Percentiles rank a stretch among this genome's conserved stretches.
phyloP scores from a whole-genome alignment of 441 rosid genomes.

The Dalechampia spathulata region DNA sequence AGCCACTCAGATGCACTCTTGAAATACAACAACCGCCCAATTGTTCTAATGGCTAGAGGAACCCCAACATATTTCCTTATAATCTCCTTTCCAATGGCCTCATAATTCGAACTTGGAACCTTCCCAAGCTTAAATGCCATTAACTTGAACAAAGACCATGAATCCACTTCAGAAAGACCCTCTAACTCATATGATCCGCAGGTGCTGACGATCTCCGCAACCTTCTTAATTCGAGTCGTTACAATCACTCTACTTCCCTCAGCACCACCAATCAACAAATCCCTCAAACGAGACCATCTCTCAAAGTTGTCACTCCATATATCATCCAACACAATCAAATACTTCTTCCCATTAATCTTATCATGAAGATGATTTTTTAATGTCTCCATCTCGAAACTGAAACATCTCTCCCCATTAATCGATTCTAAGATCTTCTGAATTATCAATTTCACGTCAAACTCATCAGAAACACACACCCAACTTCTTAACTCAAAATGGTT shows the following conservation, averaged over 20 bases:
- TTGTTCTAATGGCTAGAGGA: conserved; percentile 24
- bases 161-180: conserved; percentile 4
- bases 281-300: conserved; percentile 13
- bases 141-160: conserved; percentile 10
- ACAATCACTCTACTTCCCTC: conserved; percentile 22
- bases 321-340: conserved; percentile 29
- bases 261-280: conserved; percentile 10
- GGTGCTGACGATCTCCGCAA: conserved; percentile 11
- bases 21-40: conserved; percentile 20
- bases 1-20: conserved; percentile 15
- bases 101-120: not conserved
- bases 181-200: conserved; percentile 2
- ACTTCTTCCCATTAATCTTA: conserved; percentile 8
- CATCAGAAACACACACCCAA: conserved; percentile 16
- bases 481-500: not conserved
- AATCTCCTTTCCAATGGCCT: conserved; percentile 17
- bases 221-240: conserved; percentile 15
- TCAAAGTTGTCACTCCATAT: conserved; percentile 14
- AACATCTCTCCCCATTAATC: not conserved
- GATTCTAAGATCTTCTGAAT: conserved; percentile 10
- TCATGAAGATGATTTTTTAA: conserved; percentile 7
- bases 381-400: conserved; percentile 8
- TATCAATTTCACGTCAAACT: conserved; percentile 11
- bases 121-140: conserved; percentile 12
- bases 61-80: conserved; percentile 21